Evolutionary conservation across 169 alveolate genomes (phyloP), one percentile per base, ranked within the genome.

Genomic region (Eimeria praecox): DNA sequence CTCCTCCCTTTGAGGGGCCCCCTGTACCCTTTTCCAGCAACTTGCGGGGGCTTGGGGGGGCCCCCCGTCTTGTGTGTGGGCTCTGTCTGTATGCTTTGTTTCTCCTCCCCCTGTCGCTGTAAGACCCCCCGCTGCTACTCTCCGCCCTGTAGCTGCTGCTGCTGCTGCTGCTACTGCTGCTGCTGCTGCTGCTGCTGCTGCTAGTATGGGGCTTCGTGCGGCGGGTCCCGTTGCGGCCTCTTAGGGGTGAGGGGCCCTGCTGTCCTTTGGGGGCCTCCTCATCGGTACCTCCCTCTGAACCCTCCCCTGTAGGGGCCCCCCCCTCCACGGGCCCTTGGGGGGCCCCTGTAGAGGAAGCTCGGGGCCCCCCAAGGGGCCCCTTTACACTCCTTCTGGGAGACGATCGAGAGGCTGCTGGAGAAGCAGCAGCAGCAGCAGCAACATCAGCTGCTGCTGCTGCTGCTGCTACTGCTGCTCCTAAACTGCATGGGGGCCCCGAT

Each of bases 101-200:
- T 78, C 66, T 40, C 42, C 20, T 78, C 27, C 64, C 88, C 6
- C 62, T 44, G 5, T 44, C 88, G 18, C 66, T 46, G 66, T 78
- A 30, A 1, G 88, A 78, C 18, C 88, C 44, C 64, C 66, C 56
- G 88, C 75, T 83, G 91, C 91, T 83, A 77, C 91, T 83, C 59
- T 54, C 91, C 2, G 66, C 91, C 52, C 66, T 83, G 52, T 56
- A 83, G 49, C 91, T 83, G 77, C 49, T 46, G 75, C 91, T 83
- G 77, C 91, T 83, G 71, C 77, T 83, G 91, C 91, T 83, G 77
- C 75, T 71, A 27, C 83, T 71, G 52, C 83, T 83, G 52, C 75
- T 35, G 77, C 91, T 83, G 91, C 91, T 56, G 77, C 91, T 83
- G 91, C 91, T 83, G 77, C 75, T 49, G 91, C 75, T 27, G 46